A percentile compares a stretch with the other conserved stretches of the same genome.
Conservation (phyloP, 257 asterid species). For the Solanum megistacrolobum region DNA sequence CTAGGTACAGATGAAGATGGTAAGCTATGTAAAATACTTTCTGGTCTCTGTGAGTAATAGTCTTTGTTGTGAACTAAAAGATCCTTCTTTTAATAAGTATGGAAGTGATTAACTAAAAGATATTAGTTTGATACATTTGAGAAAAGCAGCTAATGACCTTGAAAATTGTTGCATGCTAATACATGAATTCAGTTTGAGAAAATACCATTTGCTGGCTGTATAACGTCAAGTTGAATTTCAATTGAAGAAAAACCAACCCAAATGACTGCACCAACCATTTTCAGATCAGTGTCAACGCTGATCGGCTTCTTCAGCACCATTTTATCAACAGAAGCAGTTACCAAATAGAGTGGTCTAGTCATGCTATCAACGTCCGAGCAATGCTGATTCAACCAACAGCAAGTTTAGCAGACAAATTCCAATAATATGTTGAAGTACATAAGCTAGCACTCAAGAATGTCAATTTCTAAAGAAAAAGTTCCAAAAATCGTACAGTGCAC, state of each 20-base stretch:
- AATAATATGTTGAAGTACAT: background rate
- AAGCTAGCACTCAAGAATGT: background rate
- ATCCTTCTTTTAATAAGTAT: background rate
- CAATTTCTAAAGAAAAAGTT: background rate
- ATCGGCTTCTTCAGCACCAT: constrained; percentile 91
- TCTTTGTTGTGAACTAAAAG: background rate
- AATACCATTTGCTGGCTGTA: constrained; percentile 65
- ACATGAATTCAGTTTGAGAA: background rate
- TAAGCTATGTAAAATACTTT: background rate
- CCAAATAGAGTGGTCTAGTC: constrained; percentile 70
- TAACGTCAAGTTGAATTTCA: constrained; percentile 88
- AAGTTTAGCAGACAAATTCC: background rate
- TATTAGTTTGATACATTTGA: background rate
- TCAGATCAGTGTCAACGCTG: constrained; percentile 65
- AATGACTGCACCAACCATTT: constrained; percentile 77
- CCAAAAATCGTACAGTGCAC: background rate
- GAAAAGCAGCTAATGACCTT: background rate
- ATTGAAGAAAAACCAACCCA: constrained; percentile 96
- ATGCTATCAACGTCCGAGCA: constrained; percentile 81
- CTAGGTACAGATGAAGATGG: background rate
- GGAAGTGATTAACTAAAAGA: background rate
- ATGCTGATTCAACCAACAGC: constrained; percentile 36
- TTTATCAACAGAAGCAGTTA: constrained; percentile 91
- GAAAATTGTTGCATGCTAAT: background rate
- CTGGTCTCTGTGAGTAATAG: background rate